Conservation (phyloP, 2,329 filamentous ascomycete genomes). For the Botrytis hyacinthi region DNA sequence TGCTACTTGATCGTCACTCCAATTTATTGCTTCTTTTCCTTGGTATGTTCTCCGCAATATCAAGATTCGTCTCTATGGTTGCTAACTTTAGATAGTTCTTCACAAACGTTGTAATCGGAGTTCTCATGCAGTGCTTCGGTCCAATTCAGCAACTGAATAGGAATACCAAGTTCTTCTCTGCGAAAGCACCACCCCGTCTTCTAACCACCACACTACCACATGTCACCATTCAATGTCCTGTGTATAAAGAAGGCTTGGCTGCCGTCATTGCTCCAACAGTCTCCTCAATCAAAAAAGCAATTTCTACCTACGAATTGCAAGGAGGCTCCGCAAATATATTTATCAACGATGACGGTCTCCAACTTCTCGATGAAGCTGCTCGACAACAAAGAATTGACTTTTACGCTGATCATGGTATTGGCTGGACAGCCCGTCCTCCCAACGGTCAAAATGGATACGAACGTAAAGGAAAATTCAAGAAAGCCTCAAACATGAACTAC, state of each 20-base stretch:
- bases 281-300: constrained; percentile 73
- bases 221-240: constrained; percentile 80
- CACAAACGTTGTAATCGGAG: constrained; percentile 73
- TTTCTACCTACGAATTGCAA: constrained; percentile 75
- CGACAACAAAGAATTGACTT: constrained; percentile 63
- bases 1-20: constrained; percentile 65
- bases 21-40: constrained; percentile 74
- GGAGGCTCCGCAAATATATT: constrained; percentile 76
- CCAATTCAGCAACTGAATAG: constrained; percentile 68
- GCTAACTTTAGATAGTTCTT: constrained; percentile 53
- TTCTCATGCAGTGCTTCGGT: constrained; percentile 71
- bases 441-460: constrained; percentile 58
- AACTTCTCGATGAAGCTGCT: constrained; percentile 62
- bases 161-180: constrained; percentile 83
- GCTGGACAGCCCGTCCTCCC: constrained; percentile 66
- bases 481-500: constrained; percentile 71
- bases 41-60: constrained; percentile 39
- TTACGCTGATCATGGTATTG: constrained; percentile 67
- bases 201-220: constrained; percentile 60
- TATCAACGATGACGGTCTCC: constrained; percentile 72
- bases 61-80: background rate
- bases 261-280: constrained; percentile 76
- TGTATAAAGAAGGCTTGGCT: constrained; percentile 80
- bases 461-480: constrained; percentile 56
- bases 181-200: constrained; percentile 62